Base-by-base conservation (phyloP, 2,329 filamentous ascomycete genomes). In the Cyphellophora attinorum region DNA sequence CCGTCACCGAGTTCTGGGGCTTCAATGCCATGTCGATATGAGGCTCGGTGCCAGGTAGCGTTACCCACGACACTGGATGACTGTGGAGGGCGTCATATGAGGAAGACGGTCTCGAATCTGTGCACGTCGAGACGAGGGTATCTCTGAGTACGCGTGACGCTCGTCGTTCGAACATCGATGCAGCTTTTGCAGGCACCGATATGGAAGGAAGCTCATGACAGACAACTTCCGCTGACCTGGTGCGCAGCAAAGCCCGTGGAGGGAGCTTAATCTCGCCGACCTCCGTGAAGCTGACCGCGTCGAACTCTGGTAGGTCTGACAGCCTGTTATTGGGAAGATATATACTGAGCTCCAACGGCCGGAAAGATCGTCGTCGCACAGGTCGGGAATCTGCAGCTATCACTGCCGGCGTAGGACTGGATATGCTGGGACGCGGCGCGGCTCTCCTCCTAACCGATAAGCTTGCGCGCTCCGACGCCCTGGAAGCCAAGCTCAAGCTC, bases 261-360 rank as follows among this genome's bases (percentile, higher is more conserved):
- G 61, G 60, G 2, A 49, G 43, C 41, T 48, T 40, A 45, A 52
- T 48, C 39, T 49, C 38, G 14, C 48, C 40, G 11, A 37, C 19
- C 39, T 53, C 51, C 2, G 54, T 52, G 11, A 62, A 39, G n/a
- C 52, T 51, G 30, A 62, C 58, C 2, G 50, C 34, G 12, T 58
- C 55, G 40, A 68, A 68, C 15, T 52, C 51, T 13, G 64, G 64
- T 18, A 68, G 52, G 37, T 62, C 55, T 17, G 64, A 61, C 11
- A 67, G 47, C 37, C 55, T 53, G 45, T 64, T 61, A 25, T 56
- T 56, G n/a, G 59, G 54, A 34, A 54, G 47, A 45, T 65, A 58
- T 34, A 68, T 66, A 45, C 57, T 67, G 30, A 68, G 51, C 47
- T 67, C 57, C n/a, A 68, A 50, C 3, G 63, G 64, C 19, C 56